Evolutionary conservation across 768 basidiomycete genomes (phyloP), one percentile per base, ranked within the genome.

Genomic region (Mycena olivaceomarginata): DNA sequence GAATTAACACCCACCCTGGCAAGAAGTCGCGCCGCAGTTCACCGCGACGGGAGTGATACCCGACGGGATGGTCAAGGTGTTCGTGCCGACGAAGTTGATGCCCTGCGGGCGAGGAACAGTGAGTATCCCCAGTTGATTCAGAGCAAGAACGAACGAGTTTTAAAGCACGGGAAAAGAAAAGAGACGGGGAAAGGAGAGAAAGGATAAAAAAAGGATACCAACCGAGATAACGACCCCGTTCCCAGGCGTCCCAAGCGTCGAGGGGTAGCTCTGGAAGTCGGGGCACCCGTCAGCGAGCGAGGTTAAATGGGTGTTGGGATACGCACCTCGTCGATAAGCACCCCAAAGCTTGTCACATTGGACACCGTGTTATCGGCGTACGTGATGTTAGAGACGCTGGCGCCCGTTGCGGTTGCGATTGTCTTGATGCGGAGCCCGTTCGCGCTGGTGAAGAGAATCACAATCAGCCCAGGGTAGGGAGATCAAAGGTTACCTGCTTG

Each of bases 371-470:
- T 94, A 43, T 87, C 90, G 88, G 85, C 85, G 82, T 90, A 93
- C 6, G 88, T 90, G 69, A 93, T 83, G 75, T 89, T 88, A 2
- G 86, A 80, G 6, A 94, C 92, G 10, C 82, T 85, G 67, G 90
- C 89, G 57, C 85, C 86, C 8, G 86, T 88, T 6, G 93, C 88
- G 62, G 75, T 66, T 20, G 86, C 81, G 8, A 90, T 78, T 7
- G 90, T 92, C 84, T 94, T 94, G 84, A 94, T 94, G 59, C 93
- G 91, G 62, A 94, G 86, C 0, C 89, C 92, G 81, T 90, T 89
- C 68, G 85, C 83, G 74, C 91, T 92, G 76, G 43, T 11, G 31
- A 72, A 72, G 63, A 25, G 63, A 60, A 73, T 51, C 60, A 40
- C 37, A 25, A 39, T 40, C 12, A 15, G 11, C 10, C 0, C 31